These are phyloP conservation scores for Centaurea solstitialis DNA, from an alignment of 129 eudicot genomes.

Conservation along the genomic window DNA sequence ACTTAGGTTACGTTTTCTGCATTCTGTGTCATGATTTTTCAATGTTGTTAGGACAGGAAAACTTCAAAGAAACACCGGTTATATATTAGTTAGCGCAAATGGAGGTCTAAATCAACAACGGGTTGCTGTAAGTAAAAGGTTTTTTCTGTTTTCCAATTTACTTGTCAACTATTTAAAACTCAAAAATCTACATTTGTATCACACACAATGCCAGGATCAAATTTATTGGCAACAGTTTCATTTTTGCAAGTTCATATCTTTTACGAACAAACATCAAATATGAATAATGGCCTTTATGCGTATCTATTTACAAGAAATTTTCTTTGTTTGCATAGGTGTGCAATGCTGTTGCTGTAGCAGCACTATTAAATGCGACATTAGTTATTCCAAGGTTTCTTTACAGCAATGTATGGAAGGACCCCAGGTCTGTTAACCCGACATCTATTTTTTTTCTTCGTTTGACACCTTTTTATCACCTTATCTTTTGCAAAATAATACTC, in stretches of 20 bases:
- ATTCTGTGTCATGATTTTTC: conserved; percentile 31
- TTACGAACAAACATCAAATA: background rate
- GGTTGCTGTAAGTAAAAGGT: conserved; percentile 78
- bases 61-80: conserved; percentile 56
- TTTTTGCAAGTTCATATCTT: background rate
- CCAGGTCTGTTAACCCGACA: conserved; percentile 51
- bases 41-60: conserved; percentile 66
- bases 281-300: conserved; percentile 1
- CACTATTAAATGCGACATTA: conserved; percentile 88
- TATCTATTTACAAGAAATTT: background rate
- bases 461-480: background rate
- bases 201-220: background rate
- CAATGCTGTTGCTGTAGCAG: conserved; percentile 97
- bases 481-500: background rate
- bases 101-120: conserved; percentile 99
- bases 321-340: conserved; percentile 65
- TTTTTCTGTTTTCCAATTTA: background rate
- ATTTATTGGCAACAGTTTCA: background rate
- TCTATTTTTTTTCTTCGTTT: conserved; percentile 7
- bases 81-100: conserved; percentile 84
- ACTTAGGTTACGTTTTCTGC: conserved; percentile 7
- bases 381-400: conserved; percentile 90
- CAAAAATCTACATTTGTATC: background rate
- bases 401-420: conserved; percentile 97
- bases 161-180: background rate